These are phyloP conservation scores for Malbranchea zuffiana DNA, from an alignment of 2,329 filamentous ascomycete species.

Conservation along the genomic window DNA sequence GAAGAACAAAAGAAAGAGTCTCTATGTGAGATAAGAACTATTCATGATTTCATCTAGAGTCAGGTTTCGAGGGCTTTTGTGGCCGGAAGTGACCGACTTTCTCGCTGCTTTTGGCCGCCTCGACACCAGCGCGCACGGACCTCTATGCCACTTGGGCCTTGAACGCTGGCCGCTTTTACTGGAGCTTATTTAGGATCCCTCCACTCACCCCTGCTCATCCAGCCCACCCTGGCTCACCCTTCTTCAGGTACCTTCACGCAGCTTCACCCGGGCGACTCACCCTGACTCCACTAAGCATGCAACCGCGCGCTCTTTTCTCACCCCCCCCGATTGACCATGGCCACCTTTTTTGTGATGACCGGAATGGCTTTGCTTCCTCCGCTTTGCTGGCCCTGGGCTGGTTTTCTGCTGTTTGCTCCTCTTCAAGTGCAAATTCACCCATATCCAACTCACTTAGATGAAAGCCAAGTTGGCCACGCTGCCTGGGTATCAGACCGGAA, in stretches of 20 bases:
- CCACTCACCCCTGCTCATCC: not conserved
- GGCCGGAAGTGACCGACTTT: slow-evolving; percentile 1
- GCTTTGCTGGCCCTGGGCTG: not conserved
- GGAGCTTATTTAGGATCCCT: slow-evolving; percentile 1
- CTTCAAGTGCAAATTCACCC: not conserved
- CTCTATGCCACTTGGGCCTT: not conserved
- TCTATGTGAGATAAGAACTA: too few relatives aligned
- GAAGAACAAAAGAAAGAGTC: too few relatives aligned
- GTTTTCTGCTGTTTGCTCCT: not conserved
- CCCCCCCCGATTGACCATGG: not conserved
- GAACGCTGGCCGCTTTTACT: not conserved
- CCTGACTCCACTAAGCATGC: not conserved
- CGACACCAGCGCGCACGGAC: not conserved
- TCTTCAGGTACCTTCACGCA: too few relatives aligned
- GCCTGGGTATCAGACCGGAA: too few relatives aligned
- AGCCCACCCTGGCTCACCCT: too few relatives aligned
- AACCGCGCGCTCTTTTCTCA: not conserved
- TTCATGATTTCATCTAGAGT: too few relatives aligned
- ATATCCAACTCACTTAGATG: too few relatives aligned
- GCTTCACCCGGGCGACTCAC: too few relatives aligned
- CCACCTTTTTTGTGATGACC: not conserved
- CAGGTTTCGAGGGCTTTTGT: slow-evolving; percentile 2
- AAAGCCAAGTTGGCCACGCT: too few relatives aligned
- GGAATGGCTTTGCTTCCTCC: not conserved
- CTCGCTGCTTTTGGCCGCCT: slow-evolving; percentile 1